A percentile compares a stretch with the other conserved stretches of the same genome.
Conservation (phyloP, 768 basidiomycete genomes). For the Termitomyces sp. region DNA sequence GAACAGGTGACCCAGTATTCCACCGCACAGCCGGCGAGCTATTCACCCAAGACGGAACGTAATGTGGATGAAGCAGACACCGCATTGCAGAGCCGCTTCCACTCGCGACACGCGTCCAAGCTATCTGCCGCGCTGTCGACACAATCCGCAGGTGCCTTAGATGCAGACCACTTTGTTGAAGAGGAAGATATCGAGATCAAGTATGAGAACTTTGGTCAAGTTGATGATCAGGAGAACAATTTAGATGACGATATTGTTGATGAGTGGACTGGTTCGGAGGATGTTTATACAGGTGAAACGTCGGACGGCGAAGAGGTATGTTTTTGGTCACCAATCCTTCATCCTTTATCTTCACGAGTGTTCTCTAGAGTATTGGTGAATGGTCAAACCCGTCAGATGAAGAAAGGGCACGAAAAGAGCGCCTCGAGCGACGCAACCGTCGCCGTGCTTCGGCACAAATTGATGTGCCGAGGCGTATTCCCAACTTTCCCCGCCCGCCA, state of each 20-base stretch:
- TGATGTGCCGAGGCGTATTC: slow-evolving; percentile 66
- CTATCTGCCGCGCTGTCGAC: slow-evolving; percentile 66
- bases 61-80: slow-evolving; percentile 36
- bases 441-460: slow-evolving; percentile 41
- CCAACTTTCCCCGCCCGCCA: slow-evolving; percentile 78
- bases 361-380: slow-evolving; percentile 71
- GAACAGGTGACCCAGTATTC: slow-evolving; percentile 23
- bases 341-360: slow-evolving; percentile 7
- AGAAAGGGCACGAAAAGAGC: slow-evolving; percentile 68
- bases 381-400: slow-evolving; percentile 92
- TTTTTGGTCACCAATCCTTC: slow-evolving; percentile 8
- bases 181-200: slow-evolving; percentile 13
- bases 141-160: slow-evolving; percentile 51
- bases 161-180: slow-evolving; percentile 26
- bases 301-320: slow-evolving; percentile 66
- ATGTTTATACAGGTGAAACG: slow-evolving; percentile 44
- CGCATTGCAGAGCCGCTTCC: slow-evolving; percentile 43
- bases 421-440: slow-evolving; percentile 57
- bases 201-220: neutral
- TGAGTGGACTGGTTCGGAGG: slow-evolving; percentile 86
- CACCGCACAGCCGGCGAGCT: slow-evolving; percentile 23
- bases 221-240: slow-evolving; percentile 18
- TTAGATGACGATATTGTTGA: slow-evolving; percentile 39
- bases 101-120: slow-evolving; percentile 66
- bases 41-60: slow-evolving; percentile 21